phyloP scores from a whole-genome alignment of 225 moss, liverwort and hornwort genomes.

The Pleurozium schreberi region DNA sequence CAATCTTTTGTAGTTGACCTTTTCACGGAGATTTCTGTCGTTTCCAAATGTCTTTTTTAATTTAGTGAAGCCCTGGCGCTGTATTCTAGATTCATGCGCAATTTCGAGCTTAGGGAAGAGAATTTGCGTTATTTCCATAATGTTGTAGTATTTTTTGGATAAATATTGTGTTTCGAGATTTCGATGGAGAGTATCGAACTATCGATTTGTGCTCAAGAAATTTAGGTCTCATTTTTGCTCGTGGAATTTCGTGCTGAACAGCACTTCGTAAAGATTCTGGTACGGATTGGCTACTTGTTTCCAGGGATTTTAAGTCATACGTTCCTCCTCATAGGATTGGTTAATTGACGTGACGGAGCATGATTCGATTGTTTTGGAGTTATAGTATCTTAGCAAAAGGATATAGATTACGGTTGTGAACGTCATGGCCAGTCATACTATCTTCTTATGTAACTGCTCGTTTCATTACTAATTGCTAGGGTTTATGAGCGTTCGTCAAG shows the following conservation, averaged over 20 bases:
- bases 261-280: not conserved
- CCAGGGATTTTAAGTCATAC: not conserved
- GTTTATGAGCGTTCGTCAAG: not conserved
- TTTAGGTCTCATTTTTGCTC: not conserved
- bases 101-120: not conserved
- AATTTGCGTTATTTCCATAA: not conserved
- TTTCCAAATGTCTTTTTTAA: not conserved
- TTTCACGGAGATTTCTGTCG: not conserved
- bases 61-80: not conserved
- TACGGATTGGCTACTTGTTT: not conserved
- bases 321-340: not conserved
- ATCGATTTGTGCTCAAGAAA: not conserved
- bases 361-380: not conserved
- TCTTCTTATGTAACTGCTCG: not conserved
- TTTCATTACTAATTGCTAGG: not conserved
- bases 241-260: not conserved
- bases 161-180: not conserved
- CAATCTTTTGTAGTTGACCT: not conserved
- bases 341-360: not conserved
- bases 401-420: not conserved
- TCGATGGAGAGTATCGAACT: not conserved
- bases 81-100: not conserved
- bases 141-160: too few relatives aligned
- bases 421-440: not conserved
- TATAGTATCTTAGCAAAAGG: not conserved